Evolutionary conservation across 2,329 filamentous ascomycete genomes (phyloP).

Genomic region (Daldinia sp.): DNA sequence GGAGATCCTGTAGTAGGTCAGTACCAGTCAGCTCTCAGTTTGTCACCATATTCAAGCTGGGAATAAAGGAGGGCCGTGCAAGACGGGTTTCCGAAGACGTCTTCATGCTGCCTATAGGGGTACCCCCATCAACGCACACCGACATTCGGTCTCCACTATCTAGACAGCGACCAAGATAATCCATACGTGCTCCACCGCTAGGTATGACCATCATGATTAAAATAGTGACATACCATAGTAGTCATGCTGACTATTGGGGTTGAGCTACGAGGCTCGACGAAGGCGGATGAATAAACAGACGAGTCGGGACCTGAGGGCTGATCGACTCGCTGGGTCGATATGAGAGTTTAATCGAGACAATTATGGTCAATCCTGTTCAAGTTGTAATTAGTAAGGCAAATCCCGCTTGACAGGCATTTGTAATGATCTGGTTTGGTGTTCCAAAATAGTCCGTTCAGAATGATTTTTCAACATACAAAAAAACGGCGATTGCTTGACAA

Average conservation of each 20-base stretch:
- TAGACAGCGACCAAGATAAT: slow-evolving; percentile 6
- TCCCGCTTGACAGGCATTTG: neutral
- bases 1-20: slow-evolving; percentile 78
- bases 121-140: slow-evolving; percentile 35
- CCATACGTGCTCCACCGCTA: neutral
- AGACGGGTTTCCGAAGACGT: slow-evolving; percentile 1
- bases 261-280: slow-evolving; percentile 40
- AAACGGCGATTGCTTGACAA: neutral
- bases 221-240: slow-evolving; percentile 52
- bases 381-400: slow-evolving; percentile 15
- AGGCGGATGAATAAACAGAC: slow-evolving; percentile 3
- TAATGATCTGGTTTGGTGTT: neutral
- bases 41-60: neutral
- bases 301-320: neutral
- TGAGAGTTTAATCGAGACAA: neutral
- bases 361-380: slow-evolving; percentile 15
- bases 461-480: slow-evolving; percentile 14
- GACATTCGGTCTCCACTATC: slow-evolving; percentile 30
- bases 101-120: slow-evolving; percentile 5
- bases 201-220: slow-evolving; percentile 13
- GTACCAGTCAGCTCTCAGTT: slow-evolving; percentile 12
- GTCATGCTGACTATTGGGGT: slow-evolving; percentile 49
- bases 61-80: neutral
- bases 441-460: neutral
- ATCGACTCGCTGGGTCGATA: slow-evolving; percentile 16